A percentile compares a stretch with the other conserved stretches of the same genome.
Conservation (phyloP, 306 rosid genomes). For the Psophocarpus tetragonolobus region DNA sequence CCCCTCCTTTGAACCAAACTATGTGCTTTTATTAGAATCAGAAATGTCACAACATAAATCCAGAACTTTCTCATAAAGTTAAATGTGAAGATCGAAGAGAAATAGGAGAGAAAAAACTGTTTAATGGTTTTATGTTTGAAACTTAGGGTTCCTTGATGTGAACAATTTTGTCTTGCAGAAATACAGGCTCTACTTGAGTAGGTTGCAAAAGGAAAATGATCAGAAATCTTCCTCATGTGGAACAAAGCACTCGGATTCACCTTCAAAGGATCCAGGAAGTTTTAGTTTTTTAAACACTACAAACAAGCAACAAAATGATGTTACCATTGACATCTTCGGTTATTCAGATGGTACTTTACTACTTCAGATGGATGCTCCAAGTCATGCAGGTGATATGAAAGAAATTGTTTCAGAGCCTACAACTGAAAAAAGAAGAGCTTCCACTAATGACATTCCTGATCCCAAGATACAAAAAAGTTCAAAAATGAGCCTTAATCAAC, state of each 20-base stretch:
- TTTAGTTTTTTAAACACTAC: constrained; percentile 44
- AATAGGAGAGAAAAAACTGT: background rate
- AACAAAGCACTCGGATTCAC: constrained; percentile 49
- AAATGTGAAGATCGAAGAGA: background rate
- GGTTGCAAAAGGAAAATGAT: constrained; percentile 69
- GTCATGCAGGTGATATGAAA: constrained; percentile 50
- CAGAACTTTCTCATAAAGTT: background rate
- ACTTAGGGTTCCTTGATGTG: constrained; percentile 29
- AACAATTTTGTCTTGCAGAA: constrained; percentile 53
- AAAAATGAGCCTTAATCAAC: constrained; percentile 37
- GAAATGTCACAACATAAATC: background rate
- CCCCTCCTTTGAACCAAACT: background rate
- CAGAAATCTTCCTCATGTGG: constrained; percentile 55
- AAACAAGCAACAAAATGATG: constrained; percentile 52
- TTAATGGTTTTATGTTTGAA: constrained; percentile 9
- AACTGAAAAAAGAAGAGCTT: constrained; percentile 41
- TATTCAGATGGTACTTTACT: constrained; percentile 43
- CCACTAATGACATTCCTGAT: constrained; percentile 40
- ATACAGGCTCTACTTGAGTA: constrained; percentile 82
- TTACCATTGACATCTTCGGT: constrained; percentile 42
- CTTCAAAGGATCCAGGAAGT: constrained; percentile 56
- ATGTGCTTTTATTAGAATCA: background rate
- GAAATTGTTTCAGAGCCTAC: constrained; percentile 45
- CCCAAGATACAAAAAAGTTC: constrained; percentile 39
- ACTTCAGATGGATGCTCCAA: constrained; percentile 41